phyloP scores from a whole-genome alignment of 1,284 basidiomycete genomes.

The Stygiomarasmius scandens region DNA sequence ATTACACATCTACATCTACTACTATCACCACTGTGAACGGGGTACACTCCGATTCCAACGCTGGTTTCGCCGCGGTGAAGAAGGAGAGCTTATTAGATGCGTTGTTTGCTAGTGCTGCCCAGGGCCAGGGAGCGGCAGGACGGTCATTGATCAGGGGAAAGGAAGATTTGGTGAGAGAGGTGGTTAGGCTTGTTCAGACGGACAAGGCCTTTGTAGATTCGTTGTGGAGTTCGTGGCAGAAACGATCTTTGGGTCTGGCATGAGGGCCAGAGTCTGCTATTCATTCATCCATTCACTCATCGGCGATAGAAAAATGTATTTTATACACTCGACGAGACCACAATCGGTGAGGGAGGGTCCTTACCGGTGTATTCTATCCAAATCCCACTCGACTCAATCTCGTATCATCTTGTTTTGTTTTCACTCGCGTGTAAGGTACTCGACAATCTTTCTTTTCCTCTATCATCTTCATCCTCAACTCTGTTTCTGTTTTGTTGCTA shows the following conservation, averaged over 20 bases:
- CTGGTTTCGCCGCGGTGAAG: neutral
- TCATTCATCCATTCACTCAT: too few species aligned
- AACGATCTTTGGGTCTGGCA: neutral
- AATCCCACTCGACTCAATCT: too few species aligned
- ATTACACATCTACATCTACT: neutral
- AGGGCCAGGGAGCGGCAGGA: neutral
- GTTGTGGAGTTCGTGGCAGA: neutral
- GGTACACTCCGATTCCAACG: neutral
- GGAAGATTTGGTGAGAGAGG: neutral
- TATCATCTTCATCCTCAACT: too few species aligned
- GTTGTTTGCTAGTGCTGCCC: neutral
- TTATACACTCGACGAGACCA: too few species aligned
- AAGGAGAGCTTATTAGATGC: conserved; percentile 1
- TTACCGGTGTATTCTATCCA: too few species aligned
- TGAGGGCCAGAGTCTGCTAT: too few species aligned
- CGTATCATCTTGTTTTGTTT: too few species aligned
- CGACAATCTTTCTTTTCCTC: too few species aligned
- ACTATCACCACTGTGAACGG: neutral
- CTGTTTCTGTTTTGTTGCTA: too few species aligned
- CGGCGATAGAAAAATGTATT: too few species aligned
- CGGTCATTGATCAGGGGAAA: neutral
- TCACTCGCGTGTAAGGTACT: too few species aligned
- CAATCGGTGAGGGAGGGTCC: too few species aligned
- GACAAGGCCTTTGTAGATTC: neutral
- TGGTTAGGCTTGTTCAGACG: conserved; percentile 3